A percentile compares a stretch with the other conserved stretches of the same genome.
Evolutionary conservation across 1,139 yeast species (phyloP).

Genomic region (Magnusiomyces tetraspermus): DNA sequence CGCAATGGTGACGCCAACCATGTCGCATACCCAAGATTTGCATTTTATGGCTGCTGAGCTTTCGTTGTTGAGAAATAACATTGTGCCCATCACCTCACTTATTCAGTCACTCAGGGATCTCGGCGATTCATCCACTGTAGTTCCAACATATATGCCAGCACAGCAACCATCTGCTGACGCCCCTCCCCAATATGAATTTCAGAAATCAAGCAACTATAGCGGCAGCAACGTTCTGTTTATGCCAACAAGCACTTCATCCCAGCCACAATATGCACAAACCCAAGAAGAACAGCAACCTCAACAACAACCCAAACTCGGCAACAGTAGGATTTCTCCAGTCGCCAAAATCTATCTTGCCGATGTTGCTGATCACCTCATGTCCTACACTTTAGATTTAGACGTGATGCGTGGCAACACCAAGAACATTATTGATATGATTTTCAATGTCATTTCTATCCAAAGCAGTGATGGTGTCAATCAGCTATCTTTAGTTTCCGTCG

Average conservation of each 20-base stretch:
- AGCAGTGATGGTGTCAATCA: conserved; percentile 44
- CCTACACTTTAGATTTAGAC: conserved; percentile 43
- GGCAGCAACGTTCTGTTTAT: too few species aligned
- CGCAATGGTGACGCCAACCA: conserved; percentile 40
- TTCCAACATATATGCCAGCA: neutral
- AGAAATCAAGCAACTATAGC: too few species aligned
- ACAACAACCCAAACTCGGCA: neutral
- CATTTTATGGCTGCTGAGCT: conserved; percentile 46
- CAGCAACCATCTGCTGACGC: neutral
- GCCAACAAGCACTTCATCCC: too few species aligned
- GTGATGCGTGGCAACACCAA: conserved; percentile 43
- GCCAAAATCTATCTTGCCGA: conserved; percentile 42
- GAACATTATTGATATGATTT: conserved; percentile 41
- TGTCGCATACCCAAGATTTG: conserved; percentile 42
- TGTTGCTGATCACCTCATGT: conserved; percentile 44
- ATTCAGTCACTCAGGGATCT: conserved; percentile 39
- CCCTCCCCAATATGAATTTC: neutral
- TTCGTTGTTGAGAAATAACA: conserved; percentile 37
- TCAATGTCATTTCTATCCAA: conserved; percentile 45
- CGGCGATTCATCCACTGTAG: conserved; percentile 16
- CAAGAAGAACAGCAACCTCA: neutral
- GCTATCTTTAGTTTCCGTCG: conserved; percentile 43
- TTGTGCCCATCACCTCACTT: conserved; percentile 39
- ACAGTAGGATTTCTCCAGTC: conserved; percentile 27
- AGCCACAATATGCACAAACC: too few species aligned